A percentile compares a stretch with the other conserved stretches of the same genome.
These are phyloP conservation scores for Wallacemonas sp. DNA, from an alignment of 208 protist genomes.

Conservation along the genomic window DNA sequence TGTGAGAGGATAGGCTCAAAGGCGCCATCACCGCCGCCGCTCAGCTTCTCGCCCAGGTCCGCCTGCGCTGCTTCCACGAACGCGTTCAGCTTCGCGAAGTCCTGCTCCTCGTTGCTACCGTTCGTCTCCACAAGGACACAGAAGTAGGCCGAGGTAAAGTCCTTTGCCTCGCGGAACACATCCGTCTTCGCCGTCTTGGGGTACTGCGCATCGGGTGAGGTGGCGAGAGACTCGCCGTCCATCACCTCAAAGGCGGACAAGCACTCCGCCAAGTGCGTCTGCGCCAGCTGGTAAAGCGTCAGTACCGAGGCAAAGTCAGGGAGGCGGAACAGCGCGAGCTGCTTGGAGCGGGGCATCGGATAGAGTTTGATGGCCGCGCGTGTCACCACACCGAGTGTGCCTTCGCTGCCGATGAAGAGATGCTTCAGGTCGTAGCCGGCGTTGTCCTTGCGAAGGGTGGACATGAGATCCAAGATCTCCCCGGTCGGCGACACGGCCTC, in stretches of 20 bases:
- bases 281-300: conserved; percentile 66
- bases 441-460: conserved; percentile 94
- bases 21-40: conserved; percentile 11
- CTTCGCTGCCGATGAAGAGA: conserved; percentile 97
- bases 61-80: conserved; percentile 58
- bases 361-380: conserved; percentile 56
- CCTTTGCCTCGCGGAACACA: conserved; percentile 27
- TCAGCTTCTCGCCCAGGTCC: conserved; percentile 34
- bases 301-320: conserved; percentile 69
- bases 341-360: conserved; percentile 55
- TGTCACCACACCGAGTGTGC: conserved; percentile 96
- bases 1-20: conserved; percentile 68
- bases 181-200: conserved; percentile 42
- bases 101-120: conserved; percentile 90
- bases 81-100: conserved; percentile 71
- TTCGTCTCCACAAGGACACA: conserved; percentile 92
- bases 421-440: conserved; percentile 97
- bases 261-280: conserved; percentile 88
- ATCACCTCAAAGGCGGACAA: conserved; percentile 95
- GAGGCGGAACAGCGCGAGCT: conserved; percentile 86
- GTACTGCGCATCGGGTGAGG: conserved; percentile 46
- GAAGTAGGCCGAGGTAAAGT: conserved; percentile 74
- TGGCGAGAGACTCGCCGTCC: conserved; percentile 79
- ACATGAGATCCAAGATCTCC: conserved; percentile 73
- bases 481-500: conserved; percentile 90